A percentile compares a stretch with the other conserved stretches of the same genome.
Evolutionary conservation across 1,284 basidiomycete species (phyloP).

Genomic region (Wolfiporia cocos): DNA sequence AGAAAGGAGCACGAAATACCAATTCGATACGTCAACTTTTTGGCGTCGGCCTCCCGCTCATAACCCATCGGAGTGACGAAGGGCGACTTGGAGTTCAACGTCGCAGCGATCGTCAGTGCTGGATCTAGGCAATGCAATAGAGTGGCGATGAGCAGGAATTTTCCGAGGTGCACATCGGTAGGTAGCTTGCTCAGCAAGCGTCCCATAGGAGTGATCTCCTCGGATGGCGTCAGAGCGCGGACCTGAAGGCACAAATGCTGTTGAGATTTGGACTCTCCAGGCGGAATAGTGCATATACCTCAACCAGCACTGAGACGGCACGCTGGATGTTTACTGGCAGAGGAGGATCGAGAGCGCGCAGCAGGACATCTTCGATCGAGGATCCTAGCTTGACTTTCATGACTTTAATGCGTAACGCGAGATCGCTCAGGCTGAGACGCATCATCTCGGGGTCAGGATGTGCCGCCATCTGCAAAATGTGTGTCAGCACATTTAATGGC

Average conservation of each 20-base stretch:
- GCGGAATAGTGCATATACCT: conserved; percentile 53
- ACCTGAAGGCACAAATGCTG: conserved; percentile 42
- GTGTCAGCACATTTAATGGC: not conserved
- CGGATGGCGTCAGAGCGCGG: conserved; percentile 76
- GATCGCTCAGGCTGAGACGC: conserved; percentile 89
- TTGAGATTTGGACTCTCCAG: too few relatives aligned
- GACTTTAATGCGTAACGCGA: conserved; percentile 95
- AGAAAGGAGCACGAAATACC: conserved; percentile 38
- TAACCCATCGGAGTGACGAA: conserved; percentile 88
- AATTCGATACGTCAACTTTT: conserved; percentile 76
- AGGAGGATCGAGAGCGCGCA: conserved; percentile 88
- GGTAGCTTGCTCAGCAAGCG: conserved; percentile 88
- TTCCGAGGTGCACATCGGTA: conserved; percentile 94
- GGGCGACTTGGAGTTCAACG: conserved; percentile 90
- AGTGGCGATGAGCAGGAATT: conserved; percentile 86
- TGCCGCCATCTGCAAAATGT: conserved; percentile 68
- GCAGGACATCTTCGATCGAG: conserved; percentile 88
- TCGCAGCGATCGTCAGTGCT: conserved; percentile 92
- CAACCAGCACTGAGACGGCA: conserved; percentile 87
- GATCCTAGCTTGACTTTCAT: conserved; percentile 87
- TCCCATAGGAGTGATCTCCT: conserved; percentile 96
- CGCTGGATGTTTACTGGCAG: conserved; percentile 84
- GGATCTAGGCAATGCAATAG: conserved; percentile 91
- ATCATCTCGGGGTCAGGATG: conserved; percentile 96
- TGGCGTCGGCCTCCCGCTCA: conserved; percentile 83